A percentile compares a stretch with the other conserved stretches of the same genome.
Conservation (phyloP, 2,329 filamentous ascomycete genomes). For the Stromatinia cepivora region DNA sequence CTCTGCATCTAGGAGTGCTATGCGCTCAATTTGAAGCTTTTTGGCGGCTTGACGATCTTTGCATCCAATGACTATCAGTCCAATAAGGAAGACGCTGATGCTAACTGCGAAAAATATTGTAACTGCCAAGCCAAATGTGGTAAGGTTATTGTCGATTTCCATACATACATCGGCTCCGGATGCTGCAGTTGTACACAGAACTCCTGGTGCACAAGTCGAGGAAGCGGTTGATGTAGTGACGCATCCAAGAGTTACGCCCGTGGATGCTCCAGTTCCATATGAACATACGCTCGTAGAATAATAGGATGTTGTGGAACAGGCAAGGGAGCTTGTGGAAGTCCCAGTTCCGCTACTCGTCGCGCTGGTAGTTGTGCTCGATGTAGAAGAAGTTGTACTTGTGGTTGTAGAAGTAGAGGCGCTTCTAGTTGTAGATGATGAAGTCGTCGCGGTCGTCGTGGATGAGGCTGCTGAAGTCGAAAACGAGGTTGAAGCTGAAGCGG, state of each 20-base stretch:
- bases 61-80: conserved; percentile 5
- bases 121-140: conserved; percentile 14
- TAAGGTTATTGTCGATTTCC: conserved; percentile 2
- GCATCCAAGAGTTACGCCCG: conserved; percentile 19
- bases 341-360: neutral
- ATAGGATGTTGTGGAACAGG: conserved; percentile 18
- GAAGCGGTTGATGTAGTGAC: conserved; percentile 3
- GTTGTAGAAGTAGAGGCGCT: conserved; percentile 4
- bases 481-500: conserved; percentile 2
- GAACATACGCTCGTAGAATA: conserved; percentile 19
- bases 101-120: conserved; percentile 19
- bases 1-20: conserved; percentile 14
- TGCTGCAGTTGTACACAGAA: conserved; percentile 16
- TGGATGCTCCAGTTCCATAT: conserved; percentile 19
- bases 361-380: conserved; percentile 4
- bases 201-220: conserved; percentile 5
- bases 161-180: conserved; percentile 11
- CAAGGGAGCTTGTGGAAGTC: neutral
- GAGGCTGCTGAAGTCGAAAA: conserved; percentile 9
- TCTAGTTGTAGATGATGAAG: neutral
- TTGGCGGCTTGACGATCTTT: conserved; percentile 6
- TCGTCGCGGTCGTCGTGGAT: conserved; percentile 9
- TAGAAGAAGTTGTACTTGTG: conserved; percentile 9
- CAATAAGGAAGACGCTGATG: conserved; percentile 13
- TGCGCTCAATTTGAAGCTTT: neutral